Conservation (phyloP, 768 basidiomycete genomes). For the Naganishia friedmannii region DNA sequence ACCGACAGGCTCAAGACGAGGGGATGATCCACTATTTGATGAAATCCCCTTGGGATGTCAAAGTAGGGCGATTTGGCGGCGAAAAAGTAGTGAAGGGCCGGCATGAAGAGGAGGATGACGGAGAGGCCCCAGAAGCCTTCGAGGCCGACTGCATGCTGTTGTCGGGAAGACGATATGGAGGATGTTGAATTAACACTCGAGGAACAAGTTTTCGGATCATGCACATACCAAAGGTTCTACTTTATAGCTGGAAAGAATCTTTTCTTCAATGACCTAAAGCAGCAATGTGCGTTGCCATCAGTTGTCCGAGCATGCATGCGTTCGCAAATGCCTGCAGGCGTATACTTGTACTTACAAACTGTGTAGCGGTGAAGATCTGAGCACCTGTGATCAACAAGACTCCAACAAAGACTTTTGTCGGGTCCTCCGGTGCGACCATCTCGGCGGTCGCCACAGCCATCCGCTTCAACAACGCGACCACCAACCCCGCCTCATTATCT, state of each 20-base stretch:
- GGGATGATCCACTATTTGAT: slow-evolving; percentile 78
- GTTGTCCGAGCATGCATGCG: neutral
- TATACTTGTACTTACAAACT: slow-evolving; percentile 38
- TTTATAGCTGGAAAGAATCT: slow-evolving; percentile 82
- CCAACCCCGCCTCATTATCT: neutral
- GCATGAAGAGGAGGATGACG: slow-evolving; percentile 74
- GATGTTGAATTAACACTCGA: neutral
- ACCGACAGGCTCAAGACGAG: slow-evolving; percentile 66
- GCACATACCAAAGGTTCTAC: slow-evolving; percentile 71
- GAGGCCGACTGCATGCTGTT: slow-evolving; percentile 75
- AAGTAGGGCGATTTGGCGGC: slow-evolving; percentile 59
- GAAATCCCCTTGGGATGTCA: slow-evolving; percentile 83
- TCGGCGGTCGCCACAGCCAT: slow-evolving; percentile 11
- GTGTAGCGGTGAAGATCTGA: slow-evolving; percentile 67
- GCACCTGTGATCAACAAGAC: slow-evolving; percentile 89
- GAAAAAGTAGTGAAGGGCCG: slow-evolving; percentile 60
- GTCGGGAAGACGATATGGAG: neutral
- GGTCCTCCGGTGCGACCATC: slow-evolving; percentile 51
- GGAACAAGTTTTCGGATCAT: neutral
- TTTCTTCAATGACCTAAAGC: slow-evolving; percentile 78
- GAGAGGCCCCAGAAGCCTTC: slow-evolving; percentile 88
- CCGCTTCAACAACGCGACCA: slow-evolving; percentile 11
- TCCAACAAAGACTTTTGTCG: slow-evolving; percentile 56
- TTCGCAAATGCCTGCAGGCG: neutral
- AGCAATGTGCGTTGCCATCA: neutral